Conservation (phyloP, 2,329 filamentous ascomycete species). For the Alternaria solani region DNA sequence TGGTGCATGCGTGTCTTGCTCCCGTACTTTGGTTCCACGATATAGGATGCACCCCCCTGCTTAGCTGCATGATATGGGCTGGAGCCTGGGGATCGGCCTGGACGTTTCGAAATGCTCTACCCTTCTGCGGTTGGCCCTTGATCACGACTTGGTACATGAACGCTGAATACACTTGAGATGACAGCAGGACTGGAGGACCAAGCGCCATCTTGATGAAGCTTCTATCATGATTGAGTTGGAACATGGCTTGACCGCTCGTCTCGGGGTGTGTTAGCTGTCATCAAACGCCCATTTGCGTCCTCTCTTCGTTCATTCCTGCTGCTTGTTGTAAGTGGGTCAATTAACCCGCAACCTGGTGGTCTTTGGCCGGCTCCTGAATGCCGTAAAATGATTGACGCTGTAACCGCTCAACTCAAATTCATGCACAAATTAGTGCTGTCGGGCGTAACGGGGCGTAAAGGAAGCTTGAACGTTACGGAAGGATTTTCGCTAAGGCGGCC, state of each 20-base stretch:
- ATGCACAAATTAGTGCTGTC: constrained; percentile 20
- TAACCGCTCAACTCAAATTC: constrained; percentile 22
- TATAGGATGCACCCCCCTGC: constrained; percentile 11
- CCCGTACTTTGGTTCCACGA: constrained; percentile 8
- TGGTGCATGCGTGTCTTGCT: constrained; percentile 19
- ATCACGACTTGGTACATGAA: not conserved
- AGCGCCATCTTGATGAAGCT: constrained; percentile 4
- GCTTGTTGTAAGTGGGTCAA: constrained; percentile 12
- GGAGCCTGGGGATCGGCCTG: constrained; percentile 6
- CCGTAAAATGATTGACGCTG: constrained; percentile 24
- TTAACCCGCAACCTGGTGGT: constrained; percentile 8
- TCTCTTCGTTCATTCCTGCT: constrained; percentile 8
- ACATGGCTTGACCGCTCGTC: constrained; percentile 7
- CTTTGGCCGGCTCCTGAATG: not conserved
- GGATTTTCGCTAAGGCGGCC: constrained; percentile 25
- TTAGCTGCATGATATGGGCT: constrained; percentile 11
- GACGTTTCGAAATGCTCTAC: not conserved
- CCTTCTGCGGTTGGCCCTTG: not conserved
- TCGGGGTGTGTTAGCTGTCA: constrained; percentile 21
- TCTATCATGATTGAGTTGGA: not conserved
- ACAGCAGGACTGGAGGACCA: not conserved
- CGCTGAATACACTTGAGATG: not conserved
- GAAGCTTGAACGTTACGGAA: constrained; percentile 28
- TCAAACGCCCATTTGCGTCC: constrained; percentile 28
- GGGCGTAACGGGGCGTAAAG: constrained; percentile 27